Evolutionary conservation across 495 filamentous ascomycete species (phyloP).

Genomic region (Chaetomium tenue): DNA sequence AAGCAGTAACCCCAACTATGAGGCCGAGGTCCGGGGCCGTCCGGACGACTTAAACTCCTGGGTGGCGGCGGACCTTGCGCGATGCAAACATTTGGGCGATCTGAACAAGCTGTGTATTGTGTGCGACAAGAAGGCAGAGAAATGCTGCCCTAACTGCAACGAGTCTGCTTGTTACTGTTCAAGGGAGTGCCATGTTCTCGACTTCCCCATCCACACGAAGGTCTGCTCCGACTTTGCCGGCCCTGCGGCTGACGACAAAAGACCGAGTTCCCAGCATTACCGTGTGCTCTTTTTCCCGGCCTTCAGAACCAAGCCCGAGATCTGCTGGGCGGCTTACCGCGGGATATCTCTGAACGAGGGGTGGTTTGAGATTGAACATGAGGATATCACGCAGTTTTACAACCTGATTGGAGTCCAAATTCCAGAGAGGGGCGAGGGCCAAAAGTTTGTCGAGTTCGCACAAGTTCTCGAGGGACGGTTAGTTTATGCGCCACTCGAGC

Average conservation of each 20-base stretch:
- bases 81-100: background rate
- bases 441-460: background rate
- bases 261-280: slow-evolving; percentile 17
- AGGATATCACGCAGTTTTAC: background rate
- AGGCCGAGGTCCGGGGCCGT: background rate
- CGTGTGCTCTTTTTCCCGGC: slow-evolving; percentile 16
- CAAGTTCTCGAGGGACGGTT: background rate
- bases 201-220: slow-evolving; percentile 21
- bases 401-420: background rate
- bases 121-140: slow-evolving; percentile 3
- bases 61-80: background rate
- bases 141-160: slow-evolving; percentile 5
- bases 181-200: slow-evolving; percentile 4
- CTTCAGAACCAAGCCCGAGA: slow-evolving; percentile 1
- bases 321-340: slow-evolving; percentile 4
- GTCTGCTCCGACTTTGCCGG: slow-evolving; percentile 18
- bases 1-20: slow-evolving; percentile 3
- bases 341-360: background rate
- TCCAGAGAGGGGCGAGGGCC: background rate
- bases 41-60: background rate
- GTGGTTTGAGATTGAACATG: slow-evolving; percentile 10
- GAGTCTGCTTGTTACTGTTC: slow-evolving; percentile 20
- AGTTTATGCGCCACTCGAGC: background rate
- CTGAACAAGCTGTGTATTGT: background rate
- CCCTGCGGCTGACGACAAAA: background rate